Evolutionary conservation across 441 rosid genomes (phyloP), one percentile per base, ranked within the genome.

Genomic region (Hura crepitans): DNA sequence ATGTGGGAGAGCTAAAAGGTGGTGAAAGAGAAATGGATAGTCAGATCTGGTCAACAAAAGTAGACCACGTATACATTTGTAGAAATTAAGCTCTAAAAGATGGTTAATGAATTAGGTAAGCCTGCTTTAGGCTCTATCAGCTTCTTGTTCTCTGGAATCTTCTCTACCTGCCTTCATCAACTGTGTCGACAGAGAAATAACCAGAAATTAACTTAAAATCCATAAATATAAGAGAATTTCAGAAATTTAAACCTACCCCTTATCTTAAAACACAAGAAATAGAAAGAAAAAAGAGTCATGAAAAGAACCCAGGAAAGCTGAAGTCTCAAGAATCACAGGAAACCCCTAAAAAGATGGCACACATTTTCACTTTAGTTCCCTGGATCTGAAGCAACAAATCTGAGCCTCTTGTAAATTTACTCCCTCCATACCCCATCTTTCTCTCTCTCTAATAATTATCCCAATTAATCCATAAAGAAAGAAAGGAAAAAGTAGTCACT

Each of bases 341-440:
- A 80, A 81, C 72, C 82, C 79, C 72, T 70, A 63, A 77, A 79
- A 79, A 78, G 78, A 71, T 42, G 56, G 20, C 46, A 69, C 65
- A 31, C 76, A 72, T 76, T 83, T 81, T 74, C 80, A 71, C 72
- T 62, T 20, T 50, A 78, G 78, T 84, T 84, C 82, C 94, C 92
- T 78, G 86, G 86, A 85, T 84, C 86, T 73, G 68, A 83, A 86
- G 94, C 78, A 89, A 89, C 77, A 80, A 79, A 77, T 78, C 71
- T 69, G 80, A 77, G 69, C 87, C 90, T 74, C 85, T 77, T 58
- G 72, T 60, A 72, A 77, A 77, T 65, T 67, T 42, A 62, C 81
- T 62, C 75, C 39, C 71, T 64, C n/a, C n/a, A n/a, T n/a, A 54
- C 62, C 75, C 25, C 60, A 37, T 18, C n/a, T n/a, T 59, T 55